Evolutionary conservation across 352 stramenopile genomes (phyloP).

Genomic region (Pseudoperonospora humuli): DNA sequence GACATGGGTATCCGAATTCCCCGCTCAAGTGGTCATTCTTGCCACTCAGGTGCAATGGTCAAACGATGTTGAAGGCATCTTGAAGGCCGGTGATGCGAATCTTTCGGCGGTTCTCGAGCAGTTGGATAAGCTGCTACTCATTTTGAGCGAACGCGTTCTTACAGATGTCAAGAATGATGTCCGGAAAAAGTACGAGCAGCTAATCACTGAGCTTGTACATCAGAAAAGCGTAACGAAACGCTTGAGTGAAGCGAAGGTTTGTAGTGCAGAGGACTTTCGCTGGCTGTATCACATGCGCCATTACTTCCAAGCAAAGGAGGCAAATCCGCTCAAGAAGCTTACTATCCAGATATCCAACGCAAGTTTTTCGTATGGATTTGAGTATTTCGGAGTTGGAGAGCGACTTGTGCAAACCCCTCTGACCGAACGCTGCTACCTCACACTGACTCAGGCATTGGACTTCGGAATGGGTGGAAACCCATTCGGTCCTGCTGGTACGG

Average conservation of each 20-base stretch:
- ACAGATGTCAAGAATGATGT: conserved; percentile 91
- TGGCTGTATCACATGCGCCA: conserved; percentile 99
- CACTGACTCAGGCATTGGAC: conserved; percentile 97
- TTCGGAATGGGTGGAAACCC: conserved; percentile 98
- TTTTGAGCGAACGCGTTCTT: conserved; percentile 95
- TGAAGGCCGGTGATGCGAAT: conserved; percentile 59
- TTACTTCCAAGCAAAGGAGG: conserved; percentile 88
- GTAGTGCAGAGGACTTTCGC: conserved; percentile 90
- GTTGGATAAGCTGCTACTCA: conserved; percentile 84
- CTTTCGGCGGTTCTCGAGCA: conserved; percentile 45
- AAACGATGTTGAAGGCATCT: conserved; percentile 86
- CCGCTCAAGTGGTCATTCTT: conserved; percentile 98
- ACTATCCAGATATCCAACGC: conserved; percentile 97
- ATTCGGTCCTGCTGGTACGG: conserved; percentile 98
- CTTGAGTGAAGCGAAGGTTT: conserved; percentile 83
- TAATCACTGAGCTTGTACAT: conserved; percentile 99
- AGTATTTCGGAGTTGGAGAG: conserved; percentile 99
- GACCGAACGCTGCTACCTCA: conserved; percentile 99
- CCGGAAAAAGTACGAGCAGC: conserved; percentile 98
- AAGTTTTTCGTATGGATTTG: conserved; percentile 98
- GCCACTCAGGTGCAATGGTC: conserved; percentile 97
- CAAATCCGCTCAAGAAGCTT: conserved; percentile 88
- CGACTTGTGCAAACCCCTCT: conserved; percentile 99
- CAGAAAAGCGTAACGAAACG: conserved; percentile 96
- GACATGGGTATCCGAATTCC: conserved; percentile 95